A percentile compares a stretch with the other conserved stretches of the same genome.
phyloP scores from a whole-genome alignment of 306 rosid species.

The Nissolia schottii region DNA sequence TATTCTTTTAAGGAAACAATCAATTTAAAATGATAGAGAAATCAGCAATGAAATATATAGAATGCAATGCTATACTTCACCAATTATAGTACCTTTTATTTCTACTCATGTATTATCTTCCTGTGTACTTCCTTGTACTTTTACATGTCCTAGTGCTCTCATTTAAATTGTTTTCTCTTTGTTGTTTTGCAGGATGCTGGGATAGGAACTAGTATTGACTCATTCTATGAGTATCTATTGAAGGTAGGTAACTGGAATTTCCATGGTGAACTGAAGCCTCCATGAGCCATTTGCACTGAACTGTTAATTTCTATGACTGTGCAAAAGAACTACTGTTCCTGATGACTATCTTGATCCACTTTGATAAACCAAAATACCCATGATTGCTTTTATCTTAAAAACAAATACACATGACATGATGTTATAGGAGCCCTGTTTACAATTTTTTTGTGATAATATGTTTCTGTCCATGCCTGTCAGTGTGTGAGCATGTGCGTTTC shows the following conservation, averaged over 20 bases:
- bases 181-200: conserved; percentile 86
- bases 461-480: background rate
- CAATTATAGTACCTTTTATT: conserved; percentile 16
- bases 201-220: conserved; percentile 96
- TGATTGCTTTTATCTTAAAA: too few species aligned
- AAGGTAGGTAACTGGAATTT: conserved; percentile 62
- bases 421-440: background rate
- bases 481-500: background rate
- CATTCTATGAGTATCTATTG: conserved; percentile 89
- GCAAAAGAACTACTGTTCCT: background rate
- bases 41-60: background rate
- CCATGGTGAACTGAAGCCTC: conserved; percentile 20
- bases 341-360: background rate
- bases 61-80: conserved; percentile 13
- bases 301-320: background rate
- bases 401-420: too few species aligned
- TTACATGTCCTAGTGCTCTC: background rate
- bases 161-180: conserved; percentile 22
- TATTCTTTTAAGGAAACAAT: background rate
- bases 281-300: conserved; percentile 4
- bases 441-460: background rate
- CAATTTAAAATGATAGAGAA: background rate
- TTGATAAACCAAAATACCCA: background rate
- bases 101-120: background rate
- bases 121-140: background rate